Percentiles rank a stretch among this genome's conserved stretches.
phyloP scores from a whole-genome alignment of 2,329 filamentous ascomycete genomes.

The Exophiala viscosa region DNA sequence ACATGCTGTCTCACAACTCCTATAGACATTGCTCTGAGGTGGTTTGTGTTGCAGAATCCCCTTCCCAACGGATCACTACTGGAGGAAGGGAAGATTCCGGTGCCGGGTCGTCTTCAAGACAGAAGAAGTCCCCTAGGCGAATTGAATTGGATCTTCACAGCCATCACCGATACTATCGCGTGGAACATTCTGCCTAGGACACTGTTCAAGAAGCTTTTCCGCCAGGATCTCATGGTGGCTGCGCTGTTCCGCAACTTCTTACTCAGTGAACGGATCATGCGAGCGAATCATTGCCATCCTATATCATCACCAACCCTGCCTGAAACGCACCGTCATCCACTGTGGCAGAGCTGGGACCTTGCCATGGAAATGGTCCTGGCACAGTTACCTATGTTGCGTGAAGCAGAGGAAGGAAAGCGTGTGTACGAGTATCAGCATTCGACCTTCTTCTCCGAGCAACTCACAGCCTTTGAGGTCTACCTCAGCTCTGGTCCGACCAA shows the following conservation, averaged over 20 bases:
- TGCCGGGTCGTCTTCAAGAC: constrained; percentile 89
- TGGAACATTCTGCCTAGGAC: constrained; percentile 92
- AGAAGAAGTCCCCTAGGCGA: constrained; percentile 90
- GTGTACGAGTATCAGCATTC: constrained; percentile 91
- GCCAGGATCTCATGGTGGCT: constrained; percentile 98
- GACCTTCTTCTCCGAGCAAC: constrained; percentile 92
- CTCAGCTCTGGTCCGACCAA: constrained; percentile 77
- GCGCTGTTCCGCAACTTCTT: constrained; percentile 95
- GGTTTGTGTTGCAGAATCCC: constrained; percentile 92
- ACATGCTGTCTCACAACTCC: constrained; percentile 94
- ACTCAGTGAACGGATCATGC: constrained; percentile 91
- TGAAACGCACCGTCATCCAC: constrained; percentile 86
- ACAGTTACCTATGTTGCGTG: constrained; percentile 77
- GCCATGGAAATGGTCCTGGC: constrained; percentile 92
- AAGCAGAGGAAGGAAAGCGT: constrained; percentile 70
- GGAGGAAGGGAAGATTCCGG: constrained; percentile 73
- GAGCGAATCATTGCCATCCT: constrained; percentile 90
- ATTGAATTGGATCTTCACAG: constrained; percentile 98
- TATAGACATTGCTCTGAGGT: constrained; percentile 94
- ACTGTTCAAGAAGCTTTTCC: constrained; percentile 92
- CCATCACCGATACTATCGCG: constrained; percentile 96
- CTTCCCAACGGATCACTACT: constrained; percentile 64
- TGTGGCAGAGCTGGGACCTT: constrained; percentile 97
- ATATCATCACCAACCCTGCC: constrained; percentile 89
- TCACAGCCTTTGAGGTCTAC: constrained; percentile 96